Base-by-base conservation (phyloP, 1,284 basidiomycete species). In the Coniophora puteana region DNA sequence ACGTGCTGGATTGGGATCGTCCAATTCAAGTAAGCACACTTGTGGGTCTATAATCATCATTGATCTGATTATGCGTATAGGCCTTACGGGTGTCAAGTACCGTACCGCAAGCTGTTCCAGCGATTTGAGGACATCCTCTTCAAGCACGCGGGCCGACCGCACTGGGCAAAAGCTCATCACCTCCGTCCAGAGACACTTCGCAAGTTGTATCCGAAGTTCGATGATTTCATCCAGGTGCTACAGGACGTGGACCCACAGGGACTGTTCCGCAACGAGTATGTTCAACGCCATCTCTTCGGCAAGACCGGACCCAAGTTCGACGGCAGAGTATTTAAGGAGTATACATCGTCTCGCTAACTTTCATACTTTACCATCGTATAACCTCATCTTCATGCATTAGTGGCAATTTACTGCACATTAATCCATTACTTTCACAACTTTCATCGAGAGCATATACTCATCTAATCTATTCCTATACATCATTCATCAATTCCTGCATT, bases 1-100 rank as follows among this genome's bases (percentile, higher is more conserved):
- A 94, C 87, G 12, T 89, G 85, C 55, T 99, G 93, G 86, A 92
- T 99, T 46, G 95, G 96, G n/a, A 79, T 98, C 38, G 80, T 98
- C 16, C 90, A 94, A 56, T 99, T 85, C 71, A 90, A 91, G 92
- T 94, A 49, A 58, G 88, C 64, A 13, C 31, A 39, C 23, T 44
- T 25, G 37, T 29, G 43, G 40, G 45, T 41, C 44, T 47, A 16
- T 26, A 20, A 20, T 45, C 4, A 24, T n/a, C 36, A 18, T 24
- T 23, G 36, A 57, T 31, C 28, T 25, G 6, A 23, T 13, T 20
- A 5, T 8, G 12, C 23, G 27, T 30, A 14, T 52, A 94, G 94
- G 51, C 95, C 95, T 1, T 99, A 95, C 62, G 88, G 89, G 21
- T 73, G 85, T 41, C 81, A 86, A 25, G 85, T 94, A n/a, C 84